These are phyloP conservation scores for Pythium grandisporangium DNA, from an alignment of 352 stramenopile species.

Conservation along the genomic window DNA sequence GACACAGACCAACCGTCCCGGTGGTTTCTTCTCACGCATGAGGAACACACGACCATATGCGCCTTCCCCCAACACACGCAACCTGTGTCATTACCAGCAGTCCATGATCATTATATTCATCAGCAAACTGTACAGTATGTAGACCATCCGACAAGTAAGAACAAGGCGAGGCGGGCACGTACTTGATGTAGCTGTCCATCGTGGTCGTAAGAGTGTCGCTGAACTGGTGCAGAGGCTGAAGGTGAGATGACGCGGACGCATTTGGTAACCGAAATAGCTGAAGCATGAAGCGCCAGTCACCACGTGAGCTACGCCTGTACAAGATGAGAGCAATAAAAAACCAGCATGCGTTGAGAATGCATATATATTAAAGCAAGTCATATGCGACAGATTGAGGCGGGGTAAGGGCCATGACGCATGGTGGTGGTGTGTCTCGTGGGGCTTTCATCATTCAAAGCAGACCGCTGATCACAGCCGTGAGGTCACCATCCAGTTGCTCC, in stretches of 20 bases:
- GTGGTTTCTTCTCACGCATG: conserved; percentile 68
- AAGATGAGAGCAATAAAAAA: too few relatives aligned
- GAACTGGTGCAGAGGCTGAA: too few relatives aligned
- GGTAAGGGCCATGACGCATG: background rate
- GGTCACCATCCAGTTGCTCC: conserved; percentile 38
- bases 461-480: conserved; percentile 34
- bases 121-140: too few relatives aligned
- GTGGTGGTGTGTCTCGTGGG: background rate
- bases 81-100: too few relatives aligned
- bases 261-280: background rate
- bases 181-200: background rate
- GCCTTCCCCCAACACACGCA: conserved; percentile 67
- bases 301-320: background rate
- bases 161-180: too few relatives aligned
- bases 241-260: too few relatives aligned
- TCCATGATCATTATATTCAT: too few relatives aligned
- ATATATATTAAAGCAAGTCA: too few relatives aligned
- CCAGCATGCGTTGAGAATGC: too few relatives aligned
- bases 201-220: background rate
- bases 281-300: background rate
- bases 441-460: conserved; percentile 26
- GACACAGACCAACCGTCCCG: conserved; percentile 67
- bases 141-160: too few relatives aligned
- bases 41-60: conserved; percentile 88
- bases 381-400: background rate